Conservation (phyloP, 1,284 basidiomycete genomes). For the Afroboletus lepidellus region DNA sequence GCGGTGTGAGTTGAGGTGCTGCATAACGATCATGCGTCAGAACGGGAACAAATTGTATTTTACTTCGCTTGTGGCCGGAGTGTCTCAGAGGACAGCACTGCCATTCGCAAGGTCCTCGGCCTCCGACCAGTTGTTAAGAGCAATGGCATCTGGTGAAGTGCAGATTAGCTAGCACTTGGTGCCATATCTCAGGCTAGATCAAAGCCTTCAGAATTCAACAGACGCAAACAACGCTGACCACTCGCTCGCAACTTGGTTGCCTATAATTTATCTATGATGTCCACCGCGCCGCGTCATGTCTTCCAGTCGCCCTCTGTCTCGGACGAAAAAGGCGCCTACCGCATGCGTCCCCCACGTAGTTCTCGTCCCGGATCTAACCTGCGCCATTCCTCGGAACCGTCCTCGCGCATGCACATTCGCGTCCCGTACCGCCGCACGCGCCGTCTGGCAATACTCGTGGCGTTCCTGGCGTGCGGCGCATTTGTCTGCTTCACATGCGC, state of each 20-base stretch:
- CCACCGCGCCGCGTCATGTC: constrained; percentile 13
- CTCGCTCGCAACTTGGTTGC: neutral
- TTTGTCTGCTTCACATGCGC: constrained; percentile 56
- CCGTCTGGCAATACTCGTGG: constrained; percentile 41
- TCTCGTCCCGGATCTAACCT: constrained; percentile 16
- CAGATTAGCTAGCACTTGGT: no score
- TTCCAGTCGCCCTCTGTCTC: constrained; percentile 59
- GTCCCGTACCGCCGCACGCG: constrained; percentile 26
- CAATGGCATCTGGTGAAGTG: no score
- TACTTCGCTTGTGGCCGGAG: no score
- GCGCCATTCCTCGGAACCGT: constrained; percentile 12
- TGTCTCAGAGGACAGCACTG: no score
- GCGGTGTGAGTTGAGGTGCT: no score
- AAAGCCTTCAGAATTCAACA: constrained; percentile 17
- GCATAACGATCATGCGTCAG: neutral
- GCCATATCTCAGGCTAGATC: neutral
- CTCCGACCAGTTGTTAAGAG: no score
- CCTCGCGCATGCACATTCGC: constrained; percentile 6
- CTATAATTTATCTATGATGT: constrained; percentile 8
- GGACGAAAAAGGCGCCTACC: constrained; percentile 61
- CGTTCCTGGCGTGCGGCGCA: constrained; percentile 47
- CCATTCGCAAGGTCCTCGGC: neutral
- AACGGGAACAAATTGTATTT: no score
- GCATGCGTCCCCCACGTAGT: constrained; percentile 49
- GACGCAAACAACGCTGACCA: constrained; percentile 18